Conservation (phyloP, 2,329 filamentous ascomycete species). For the Phaeosphaeria sp. region DNA sequence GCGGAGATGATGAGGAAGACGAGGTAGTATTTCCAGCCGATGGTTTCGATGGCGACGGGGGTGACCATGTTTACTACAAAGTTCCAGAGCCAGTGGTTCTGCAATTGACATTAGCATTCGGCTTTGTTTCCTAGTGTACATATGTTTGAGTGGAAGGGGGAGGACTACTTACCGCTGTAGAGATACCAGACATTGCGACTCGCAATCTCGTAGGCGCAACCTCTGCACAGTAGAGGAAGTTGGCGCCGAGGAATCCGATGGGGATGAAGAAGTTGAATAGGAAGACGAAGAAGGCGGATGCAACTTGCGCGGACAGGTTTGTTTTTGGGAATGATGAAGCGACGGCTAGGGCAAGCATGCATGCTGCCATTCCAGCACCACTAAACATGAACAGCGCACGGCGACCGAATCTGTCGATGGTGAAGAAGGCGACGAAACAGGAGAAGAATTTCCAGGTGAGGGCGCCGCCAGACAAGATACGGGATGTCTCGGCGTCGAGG, state of each 20-base stretch:
- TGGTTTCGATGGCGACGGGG: conserved; percentile 55
- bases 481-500: conserved; percentile 57
- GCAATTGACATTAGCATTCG: too few relatives aligned
- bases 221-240: conserved; percentile 67
- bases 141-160: conserved; percentile 22
- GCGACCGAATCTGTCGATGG: conserved; percentile 72
- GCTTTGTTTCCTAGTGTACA: neutral
- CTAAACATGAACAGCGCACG: conserved; percentile 63
- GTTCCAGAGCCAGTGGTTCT: conserved; percentile 56
- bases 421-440: conserved; percentile 72
- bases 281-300: conserved; percentile 64
- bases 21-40: conserved; percentile 62
- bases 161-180: conserved; percentile 56
- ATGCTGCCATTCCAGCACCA: conserved; percentile 60
- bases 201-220: conserved; percentile 61
- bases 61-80: conserved; percentile 38
- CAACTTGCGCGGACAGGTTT: conserved; percentile 58
- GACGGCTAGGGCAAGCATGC: conserved; percentile 63
- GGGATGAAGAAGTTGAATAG: conserved; percentile 68
- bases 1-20: conserved; percentile 57
- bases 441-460: conserved; percentile 65
- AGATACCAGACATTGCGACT: conserved; percentile 64
- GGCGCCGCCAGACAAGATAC: conserved; percentile 67
- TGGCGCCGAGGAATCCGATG: conserved; percentile 65
- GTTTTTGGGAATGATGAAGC: conserved; percentile 57